These are phyloP conservation scores for Colletotrichum noveboracense DNA, from an alignment of 2,329 filamentous ascomycete genomes.

Conservation along the genomic window DNA sequence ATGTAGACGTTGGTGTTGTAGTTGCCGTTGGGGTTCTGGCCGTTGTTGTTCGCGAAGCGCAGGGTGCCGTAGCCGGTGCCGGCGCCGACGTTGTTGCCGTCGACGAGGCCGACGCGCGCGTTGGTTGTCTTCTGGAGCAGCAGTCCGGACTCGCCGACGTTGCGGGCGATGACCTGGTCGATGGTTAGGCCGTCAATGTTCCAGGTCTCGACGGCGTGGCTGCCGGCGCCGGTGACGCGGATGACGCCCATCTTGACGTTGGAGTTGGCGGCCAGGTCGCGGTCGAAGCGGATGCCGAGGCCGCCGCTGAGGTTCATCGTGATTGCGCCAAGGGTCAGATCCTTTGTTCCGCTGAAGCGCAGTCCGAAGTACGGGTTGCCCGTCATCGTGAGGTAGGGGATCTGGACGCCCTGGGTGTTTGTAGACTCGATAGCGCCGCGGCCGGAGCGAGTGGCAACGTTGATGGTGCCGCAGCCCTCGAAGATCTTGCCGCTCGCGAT, in stretches of 20 bases:
- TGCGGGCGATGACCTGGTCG: conserved; percentile 54
- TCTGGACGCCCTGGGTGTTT: conserved; percentile 52
- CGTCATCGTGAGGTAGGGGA: conserved; percentile 62
- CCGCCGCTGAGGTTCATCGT: conserved; percentile 60
- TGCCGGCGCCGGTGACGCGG: conserved; percentile 55
- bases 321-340: conserved; percentile 55
- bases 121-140: conserved; percentile 59
- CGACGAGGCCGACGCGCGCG: conserved; percentile 57
- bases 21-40: conserved; percentile 48
- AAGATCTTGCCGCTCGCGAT: conserved; percentile 60
- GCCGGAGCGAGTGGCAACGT: conserved; percentile 44
- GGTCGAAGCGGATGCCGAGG: conserved; percentile 62
- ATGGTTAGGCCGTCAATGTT: conserved; percentile 62
- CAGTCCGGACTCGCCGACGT: conserved; percentile 62
- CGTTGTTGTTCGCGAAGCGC: conserved; percentile 63
- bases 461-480: conserved; percentile 63
- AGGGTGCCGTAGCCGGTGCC: conserved; percentile 62
- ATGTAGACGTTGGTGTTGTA: conserved; percentile 59
- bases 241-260: conserved; percentile 60
- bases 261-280: conserved; percentile 55
- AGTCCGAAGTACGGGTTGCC: conserved; percentile 63
- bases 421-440: conserved; percentile 60
- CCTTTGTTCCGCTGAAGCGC: conserved; percentile 56
- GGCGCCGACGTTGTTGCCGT: conserved; percentile 58
- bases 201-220: conserved; percentile 64